Evolutionary conservation across 23 red algal genomes (phyloP).

Genomic region (Rhodosorus marinus): DNA sequence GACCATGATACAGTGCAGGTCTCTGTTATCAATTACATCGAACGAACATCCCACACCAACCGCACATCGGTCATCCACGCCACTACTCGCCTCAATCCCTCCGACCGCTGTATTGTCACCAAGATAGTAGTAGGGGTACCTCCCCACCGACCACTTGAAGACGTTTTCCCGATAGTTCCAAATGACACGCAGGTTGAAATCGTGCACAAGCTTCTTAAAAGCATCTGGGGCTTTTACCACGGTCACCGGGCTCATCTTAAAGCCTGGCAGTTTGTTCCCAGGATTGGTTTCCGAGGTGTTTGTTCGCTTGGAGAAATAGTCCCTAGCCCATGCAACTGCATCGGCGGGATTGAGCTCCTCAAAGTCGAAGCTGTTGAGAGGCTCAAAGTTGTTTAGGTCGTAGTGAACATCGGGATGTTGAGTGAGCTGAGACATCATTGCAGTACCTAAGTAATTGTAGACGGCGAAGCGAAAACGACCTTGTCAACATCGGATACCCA

Average conservation of each 20-base stretch:
- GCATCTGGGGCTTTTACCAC: background rate
- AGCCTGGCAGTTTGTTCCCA: conserved; percentile 10
- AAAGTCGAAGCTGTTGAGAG: background rate
- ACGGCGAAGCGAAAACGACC: no score
- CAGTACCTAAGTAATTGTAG: no score
- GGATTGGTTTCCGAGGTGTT: conserved; percentile 3
- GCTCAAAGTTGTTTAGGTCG: no score
- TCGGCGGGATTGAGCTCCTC: background rate
- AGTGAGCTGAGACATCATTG: conserved; percentile 25
- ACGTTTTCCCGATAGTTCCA: conserved; percentile 39
- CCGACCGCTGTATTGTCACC: conserved; percentile 13
- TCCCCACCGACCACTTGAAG: conserved; percentile 22
- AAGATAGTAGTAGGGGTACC: conserved; percentile 10
- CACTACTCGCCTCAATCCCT: conserved; percentile 8
- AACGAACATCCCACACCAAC: conserved; percentile 8
- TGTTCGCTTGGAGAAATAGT: no score
- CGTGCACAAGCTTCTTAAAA: conserved; percentile 5
- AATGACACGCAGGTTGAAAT: conserved; percentile 10
- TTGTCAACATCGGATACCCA: no score
- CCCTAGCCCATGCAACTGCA: background rate
- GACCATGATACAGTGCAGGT: conserved; percentile 21
- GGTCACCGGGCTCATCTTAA: conserved; percentile 33
- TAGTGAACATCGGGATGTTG: conserved; percentile 15
- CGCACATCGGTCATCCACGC: background rate
- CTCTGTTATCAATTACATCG: conserved; percentile 3